Evolutionary conservation across 1,139 yeast genomes (phyloP).

Genomic region (Scheffersomyces quercinus): DNA sequence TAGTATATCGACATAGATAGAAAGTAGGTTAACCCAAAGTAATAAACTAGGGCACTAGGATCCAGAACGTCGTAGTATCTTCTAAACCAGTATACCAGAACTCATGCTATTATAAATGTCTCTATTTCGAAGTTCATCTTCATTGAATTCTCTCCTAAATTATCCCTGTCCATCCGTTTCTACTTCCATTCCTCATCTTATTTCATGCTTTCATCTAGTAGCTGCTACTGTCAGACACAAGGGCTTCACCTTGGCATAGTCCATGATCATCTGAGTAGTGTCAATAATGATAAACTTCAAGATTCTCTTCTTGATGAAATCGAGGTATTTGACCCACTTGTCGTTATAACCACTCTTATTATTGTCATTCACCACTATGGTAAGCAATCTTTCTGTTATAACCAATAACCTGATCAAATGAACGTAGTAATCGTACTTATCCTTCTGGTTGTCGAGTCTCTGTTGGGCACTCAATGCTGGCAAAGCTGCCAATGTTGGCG

Average conservation of each 20-base stretch:
- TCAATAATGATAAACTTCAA: slow-evolving; percentile 43
- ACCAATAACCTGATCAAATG: slow-evolving; percentile 19
- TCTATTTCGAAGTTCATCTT: too few relatives aligned
- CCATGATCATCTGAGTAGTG: slow-evolving; percentile 37
- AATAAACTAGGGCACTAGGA: too few relatives aligned
- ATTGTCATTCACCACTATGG: slow-evolving; percentile 18
- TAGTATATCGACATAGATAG: too few relatives aligned
- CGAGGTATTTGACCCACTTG: slow-evolving; percentile 31
- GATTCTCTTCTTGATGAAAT: slow-evolving; percentile 38
- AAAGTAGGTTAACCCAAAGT: too few relatives aligned
- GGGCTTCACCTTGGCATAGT: slow-evolving; percentile 33
- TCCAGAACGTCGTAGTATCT: too few relatives aligned
- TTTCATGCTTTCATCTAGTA: too few relatives aligned
- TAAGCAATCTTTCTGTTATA: slow-evolving; percentile 15
- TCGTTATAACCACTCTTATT: slow-evolving; percentile 9
- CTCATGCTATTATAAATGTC: too few relatives aligned
- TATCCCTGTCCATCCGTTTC: too few relatives aligned
- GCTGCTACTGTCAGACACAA: too few relatives aligned
- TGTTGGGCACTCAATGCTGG: slow-evolving; percentile 22
- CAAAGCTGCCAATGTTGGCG: slow-evolving; percentile 12
- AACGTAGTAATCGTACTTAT: slow-evolving; percentile 39
- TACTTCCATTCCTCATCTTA: too few relatives aligned
- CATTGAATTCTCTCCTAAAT: too few relatives aligned
- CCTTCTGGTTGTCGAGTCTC: slow-evolving; percentile 33
- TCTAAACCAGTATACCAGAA: too few relatives aligned